Base-by-base conservation (phyloP, 78 protist genomes). In the Dictyostelium intermedium region DNA sequence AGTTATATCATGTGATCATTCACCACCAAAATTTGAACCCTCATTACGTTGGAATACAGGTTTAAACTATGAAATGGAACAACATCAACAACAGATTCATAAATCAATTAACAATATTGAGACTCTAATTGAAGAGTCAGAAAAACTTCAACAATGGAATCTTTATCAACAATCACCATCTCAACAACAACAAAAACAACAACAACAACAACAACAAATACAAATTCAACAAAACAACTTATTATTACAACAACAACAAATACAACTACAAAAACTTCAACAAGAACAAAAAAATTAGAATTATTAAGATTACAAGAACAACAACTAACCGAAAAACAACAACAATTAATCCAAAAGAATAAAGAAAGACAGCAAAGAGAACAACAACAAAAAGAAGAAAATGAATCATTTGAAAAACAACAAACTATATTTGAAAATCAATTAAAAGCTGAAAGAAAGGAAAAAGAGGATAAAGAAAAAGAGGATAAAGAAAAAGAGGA, bases 41-140 rank as follows among this genome's bases (percentile, higher is more conserved):
- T 66, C 85, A 43, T 41, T 87, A 53, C 50, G 85, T 27, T 85
- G 91, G 91, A 72, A 85, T 18, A 30, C 70, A 5, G 30, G 50
- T 27, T 3, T 47, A 47, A 79, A 47, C 27, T 41, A 27, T 34
- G 23, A 79, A 79, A 27, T 47, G 56, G 84, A 79, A 79, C 56
- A 45, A 79, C 41, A 63, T 63, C 73, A 63, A 63, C 73, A 63
- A 25, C 73, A 63, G 8, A 63, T 79, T 16, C 84, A 79, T 79
- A 37, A 79, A 79, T 18, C 27, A 14, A 77, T 77, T 4, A 77
- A 39, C 11, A 77, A 77, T 11, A 34, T 39, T 34, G 61, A 77
- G 41, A 25, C 34, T 5, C 10, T 39, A 23, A n/a, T 47, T 25
- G 50, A 79, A 39, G 30, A 23, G 13, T 20, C 47, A 16, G 25